Percentiles rank a stretch among this genome's conserved stretches.
Conservation (phyloP, 2,329 filamentous ascomycete species). For the Aureobasidium sp. region DNA sequence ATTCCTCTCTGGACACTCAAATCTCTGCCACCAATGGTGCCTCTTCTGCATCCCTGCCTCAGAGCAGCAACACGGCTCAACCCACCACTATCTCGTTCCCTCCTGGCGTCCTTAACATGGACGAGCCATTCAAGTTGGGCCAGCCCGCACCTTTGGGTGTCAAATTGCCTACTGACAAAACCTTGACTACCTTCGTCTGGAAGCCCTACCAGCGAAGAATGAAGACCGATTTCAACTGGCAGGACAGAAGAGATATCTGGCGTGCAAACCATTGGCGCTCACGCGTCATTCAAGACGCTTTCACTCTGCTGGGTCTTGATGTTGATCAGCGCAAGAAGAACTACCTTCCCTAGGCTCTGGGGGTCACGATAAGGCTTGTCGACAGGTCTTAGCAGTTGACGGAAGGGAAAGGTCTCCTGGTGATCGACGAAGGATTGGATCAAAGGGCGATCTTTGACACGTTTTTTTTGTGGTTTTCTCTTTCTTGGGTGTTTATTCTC, state of each 20-base stretch:
- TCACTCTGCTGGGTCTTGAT: not conserved
- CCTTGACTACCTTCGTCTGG: not conserved
- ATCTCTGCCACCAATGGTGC: not conserved
- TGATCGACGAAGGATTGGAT: not conserved
- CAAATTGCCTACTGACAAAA: not conserved
- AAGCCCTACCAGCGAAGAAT: not conserved
- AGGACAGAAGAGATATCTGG: not conserved
- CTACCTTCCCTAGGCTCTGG: too few species aligned
- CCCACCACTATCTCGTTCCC: not conserved
- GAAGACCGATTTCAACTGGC: not conserved
- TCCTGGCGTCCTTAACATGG: not conserved
- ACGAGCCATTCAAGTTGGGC: not conserved
- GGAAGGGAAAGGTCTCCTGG: not conserved
- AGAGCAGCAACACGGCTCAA: too few species aligned
- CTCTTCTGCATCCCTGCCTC: not conserved
- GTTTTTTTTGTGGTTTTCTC: not conserved
- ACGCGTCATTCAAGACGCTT: not conserved
- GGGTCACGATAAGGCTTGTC: too few species aligned
- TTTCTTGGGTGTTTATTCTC: conserved; percentile 1
- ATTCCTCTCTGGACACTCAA: not conserved
- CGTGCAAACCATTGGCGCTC: not conserved
- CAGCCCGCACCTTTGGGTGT: not conserved
- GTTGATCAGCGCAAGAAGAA: not conserved
- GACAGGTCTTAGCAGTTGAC: not conserved
- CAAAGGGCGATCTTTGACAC: conserved; percentile 4